Base-by-base conservation (phyloP, 257 asterid species). In the Oldenlandia corymbosa region DNA sequence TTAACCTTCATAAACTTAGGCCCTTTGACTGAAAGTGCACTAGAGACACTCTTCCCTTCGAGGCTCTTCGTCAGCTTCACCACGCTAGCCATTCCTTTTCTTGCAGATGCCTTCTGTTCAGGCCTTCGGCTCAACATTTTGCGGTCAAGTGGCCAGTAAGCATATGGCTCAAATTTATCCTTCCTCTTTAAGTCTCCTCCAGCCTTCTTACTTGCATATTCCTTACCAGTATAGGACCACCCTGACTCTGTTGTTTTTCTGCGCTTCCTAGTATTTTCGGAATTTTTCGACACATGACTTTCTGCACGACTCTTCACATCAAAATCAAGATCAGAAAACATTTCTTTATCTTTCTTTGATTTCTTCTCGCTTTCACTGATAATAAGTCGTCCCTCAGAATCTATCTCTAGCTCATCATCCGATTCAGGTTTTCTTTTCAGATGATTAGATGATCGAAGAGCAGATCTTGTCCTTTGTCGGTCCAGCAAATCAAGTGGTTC, bases 131-230 rank as follows among this genome's bases (percentile, higher is more conserved):
- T 93, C 80, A 93, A 73, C 97, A 93, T 90, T 73, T 90, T 93
- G 18, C 97, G 85, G 71, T 93, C 97, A 68, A 93, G 97, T 41
- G 99, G 97, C 99, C 99, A 93, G 66, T 93, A 90, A 7, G 99
- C 97, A 50, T 85, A 93, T 5, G 99, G 99, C 68, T 90, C 99
- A 4, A 93, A 88, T 79, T 90, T 93, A 64, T 86, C 94, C 77
- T 90, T 90, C 79, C 85, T 84, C 79, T 61, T 87, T 61, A 90
- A 60, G 62, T 93, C 99, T 27, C 99, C 97, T 30, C 88, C 74
- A 0, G 97, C 99, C 81, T 87, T 93, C 79, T 85, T 90, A 77
- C 95, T 93, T 14, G 87, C 79, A 61, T 93, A 93, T 76, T 90
- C 99, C 13, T 79, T 85, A 32, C 97, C 99, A 0, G 94, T 85